Evolutionary conservation across 2,329 filamentous ascomycete species (phyloP).

Genomic region (Calonectria montana): DNA sequence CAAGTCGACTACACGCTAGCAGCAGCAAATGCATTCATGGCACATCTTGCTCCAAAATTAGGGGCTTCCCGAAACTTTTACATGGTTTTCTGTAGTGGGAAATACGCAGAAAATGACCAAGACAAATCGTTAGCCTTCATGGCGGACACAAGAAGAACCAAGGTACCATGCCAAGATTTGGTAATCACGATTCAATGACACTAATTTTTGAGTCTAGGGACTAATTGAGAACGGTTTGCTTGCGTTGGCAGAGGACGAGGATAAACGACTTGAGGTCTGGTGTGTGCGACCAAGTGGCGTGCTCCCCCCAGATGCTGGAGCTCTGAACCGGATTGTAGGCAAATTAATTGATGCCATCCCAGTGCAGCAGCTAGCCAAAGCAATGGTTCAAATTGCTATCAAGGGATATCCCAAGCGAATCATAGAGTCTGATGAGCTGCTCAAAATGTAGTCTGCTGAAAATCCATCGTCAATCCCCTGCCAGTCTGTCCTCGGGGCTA

Average conservation of each 20-base stretch:
- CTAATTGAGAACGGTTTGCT: background rate
- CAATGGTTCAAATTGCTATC: background rate
- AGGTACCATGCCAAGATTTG: background rate
- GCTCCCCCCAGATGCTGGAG: background rate
- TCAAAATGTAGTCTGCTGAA: background rate
- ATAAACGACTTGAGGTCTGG: constrained; percentile 1
- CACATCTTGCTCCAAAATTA: constrained; percentile 1
- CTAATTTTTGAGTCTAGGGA: background rate
- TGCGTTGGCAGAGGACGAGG: background rate
- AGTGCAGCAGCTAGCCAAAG: background rate
- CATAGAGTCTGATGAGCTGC: constrained; percentile 5
- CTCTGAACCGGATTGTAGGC: background rate
- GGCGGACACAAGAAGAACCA: background rate
- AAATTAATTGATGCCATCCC: background rate
- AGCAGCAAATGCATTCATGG: constrained; percentile 12
- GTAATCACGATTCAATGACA: rapidly evolving
- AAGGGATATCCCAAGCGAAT: background rate
- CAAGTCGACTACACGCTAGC: constrained; percentile 12
- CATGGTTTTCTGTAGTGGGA: constrained; percentile 14
- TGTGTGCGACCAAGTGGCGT: constrained; percentile 9
- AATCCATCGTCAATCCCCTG: background rate
- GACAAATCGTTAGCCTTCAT: background rate
- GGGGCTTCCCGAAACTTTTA: background rate
- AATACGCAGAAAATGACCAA: background rate
- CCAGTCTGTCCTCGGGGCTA: no score